Conservation (phyloP, 73 alveolate species). For the Paramecium tetraurelia region DNA sequence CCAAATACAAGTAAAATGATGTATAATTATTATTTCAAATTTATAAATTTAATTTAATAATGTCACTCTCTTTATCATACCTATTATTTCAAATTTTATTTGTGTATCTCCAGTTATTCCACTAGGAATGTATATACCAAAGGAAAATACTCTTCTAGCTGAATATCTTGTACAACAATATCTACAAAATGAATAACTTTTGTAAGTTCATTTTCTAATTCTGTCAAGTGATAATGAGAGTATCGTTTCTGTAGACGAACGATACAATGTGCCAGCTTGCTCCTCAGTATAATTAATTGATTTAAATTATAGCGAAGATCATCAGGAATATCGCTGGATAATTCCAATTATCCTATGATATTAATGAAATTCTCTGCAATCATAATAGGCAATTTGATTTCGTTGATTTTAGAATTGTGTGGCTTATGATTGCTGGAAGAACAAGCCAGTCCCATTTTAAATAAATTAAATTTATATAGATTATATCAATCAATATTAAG, state of each 20-base stretch:
- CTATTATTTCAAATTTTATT: background rate
- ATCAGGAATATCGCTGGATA: background rate
- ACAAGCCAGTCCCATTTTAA: constrained; percentile 16
- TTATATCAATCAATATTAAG: background rate
- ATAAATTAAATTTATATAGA: background rate
- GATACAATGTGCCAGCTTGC: constrained; percentile 13
- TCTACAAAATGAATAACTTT: background rate
- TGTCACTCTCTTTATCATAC: background rate
- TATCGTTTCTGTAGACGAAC: background rate
- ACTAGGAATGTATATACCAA: background rate
- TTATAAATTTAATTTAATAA: background rate
- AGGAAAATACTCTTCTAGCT: background rate
- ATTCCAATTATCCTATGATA: background rate
- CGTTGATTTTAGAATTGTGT: background rate
- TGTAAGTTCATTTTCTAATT: background rate
- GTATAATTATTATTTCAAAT: background rate
- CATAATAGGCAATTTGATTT: background rate
- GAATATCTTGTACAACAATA: background rate
- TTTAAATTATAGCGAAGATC: background rate
- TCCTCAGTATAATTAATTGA: background rate
- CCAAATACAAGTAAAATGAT: background rate
- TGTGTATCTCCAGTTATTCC: background rate
- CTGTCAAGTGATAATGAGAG: background rate
- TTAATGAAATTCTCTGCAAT: background rate
- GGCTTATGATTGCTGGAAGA: background rate